Evolutionary conservation across 306 rosid genomes (phyloP).

Genomic region (Echinosophora koreensis): DNA sequence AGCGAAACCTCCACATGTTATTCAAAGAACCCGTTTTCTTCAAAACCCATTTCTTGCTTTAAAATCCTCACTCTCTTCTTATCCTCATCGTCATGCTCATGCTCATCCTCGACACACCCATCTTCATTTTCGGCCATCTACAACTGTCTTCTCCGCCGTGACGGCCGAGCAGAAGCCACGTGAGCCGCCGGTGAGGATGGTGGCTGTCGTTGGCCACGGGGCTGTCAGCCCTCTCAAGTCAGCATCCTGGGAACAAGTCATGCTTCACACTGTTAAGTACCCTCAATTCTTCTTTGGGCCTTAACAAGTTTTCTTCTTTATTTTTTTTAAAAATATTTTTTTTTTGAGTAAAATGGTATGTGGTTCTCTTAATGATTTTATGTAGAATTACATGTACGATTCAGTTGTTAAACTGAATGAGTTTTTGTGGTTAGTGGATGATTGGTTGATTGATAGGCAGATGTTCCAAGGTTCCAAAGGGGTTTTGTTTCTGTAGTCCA

Average conservation of each 20-base stretch:
- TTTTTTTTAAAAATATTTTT: too few species aligned
- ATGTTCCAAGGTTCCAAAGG: not conserved
- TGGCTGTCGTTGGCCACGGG: conserved; percentile 72
- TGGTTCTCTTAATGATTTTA: too few species aligned
- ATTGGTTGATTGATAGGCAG: not conserved
- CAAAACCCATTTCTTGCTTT: not conserved
- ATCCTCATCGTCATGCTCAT: not conserved
- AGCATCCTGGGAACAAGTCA: conserved; percentile 80
- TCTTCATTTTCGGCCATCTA: conserved; percentile 18
- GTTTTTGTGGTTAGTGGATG: not conserved
- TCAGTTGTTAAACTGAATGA: not conserved
- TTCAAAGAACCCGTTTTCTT: conserved; percentile 8
- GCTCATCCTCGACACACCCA: conserved; percentile 9
- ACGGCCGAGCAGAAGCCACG: conserved; percentile 19
- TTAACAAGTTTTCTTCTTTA: not conserved
- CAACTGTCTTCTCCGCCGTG: conserved; percentile 47
- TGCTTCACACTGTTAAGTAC: conserved; percentile 79
- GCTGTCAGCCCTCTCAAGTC: conserved; percentile 74
- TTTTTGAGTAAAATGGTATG: not conserved
- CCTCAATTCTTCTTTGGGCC: not conserved
- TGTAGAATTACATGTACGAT: not conserved
- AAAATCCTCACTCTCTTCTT: not conserved
- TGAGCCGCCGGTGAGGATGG: conserved; percentile 67
- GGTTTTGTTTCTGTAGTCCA: not conserved
- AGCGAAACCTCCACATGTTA: conserved; percentile 42